A percentile compares a stretch with the other conserved stretches of the same genome.
phyloP scores from a whole-genome alignment of 345 rosid species.

The Clarkia xantiana region DNA sequence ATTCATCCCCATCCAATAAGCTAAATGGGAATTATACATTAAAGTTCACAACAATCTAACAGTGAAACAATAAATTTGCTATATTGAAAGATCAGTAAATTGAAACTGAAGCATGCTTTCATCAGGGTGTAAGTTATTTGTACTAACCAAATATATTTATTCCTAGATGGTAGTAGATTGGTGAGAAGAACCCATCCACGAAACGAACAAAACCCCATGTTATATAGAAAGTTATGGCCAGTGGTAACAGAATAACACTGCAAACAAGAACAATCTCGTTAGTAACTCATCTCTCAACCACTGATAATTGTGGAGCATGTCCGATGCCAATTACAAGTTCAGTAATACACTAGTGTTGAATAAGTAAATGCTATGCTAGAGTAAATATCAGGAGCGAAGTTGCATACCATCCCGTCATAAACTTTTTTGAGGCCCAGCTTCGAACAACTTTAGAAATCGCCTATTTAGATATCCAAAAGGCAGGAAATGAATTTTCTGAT shows the following conservation, averaged over 20 bases:
- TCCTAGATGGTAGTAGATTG: constrained; percentile 40
- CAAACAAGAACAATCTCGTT: constrained; percentile 7
- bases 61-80: too few species aligned
- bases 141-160: constrained; percentile 39
- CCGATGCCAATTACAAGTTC: too few species aligned
- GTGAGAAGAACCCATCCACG: constrained; percentile 50
- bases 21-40: too few species aligned
- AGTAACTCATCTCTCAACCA: not conserved
- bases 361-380: too few species aligned
- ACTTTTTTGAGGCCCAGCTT: constrained; percentile 51
- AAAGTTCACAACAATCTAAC: too few species aligned
- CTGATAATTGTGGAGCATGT: not conserved
- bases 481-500: too few species aligned
- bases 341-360: too few species aligned
- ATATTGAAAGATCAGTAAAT: too few species aligned
- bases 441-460: constrained; percentile 29
- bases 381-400: too few species aligned
- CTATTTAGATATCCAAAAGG: constrained; percentile 8
- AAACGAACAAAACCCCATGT: constrained; percentile 47
- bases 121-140: not conserved
- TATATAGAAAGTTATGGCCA: constrained; percentile 42
- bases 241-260: constrained; percentile 43
- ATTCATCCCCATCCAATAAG: too few species aligned
- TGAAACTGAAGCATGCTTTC: too few species aligned
- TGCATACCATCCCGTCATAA: constrained; percentile 51